Evolutionary conservation across 225 moss, liverwort and hornwort species (phyloP), one percentile per base, ranked within the genome.

Genomic region (Antitrichia curtipendula): DNA sequence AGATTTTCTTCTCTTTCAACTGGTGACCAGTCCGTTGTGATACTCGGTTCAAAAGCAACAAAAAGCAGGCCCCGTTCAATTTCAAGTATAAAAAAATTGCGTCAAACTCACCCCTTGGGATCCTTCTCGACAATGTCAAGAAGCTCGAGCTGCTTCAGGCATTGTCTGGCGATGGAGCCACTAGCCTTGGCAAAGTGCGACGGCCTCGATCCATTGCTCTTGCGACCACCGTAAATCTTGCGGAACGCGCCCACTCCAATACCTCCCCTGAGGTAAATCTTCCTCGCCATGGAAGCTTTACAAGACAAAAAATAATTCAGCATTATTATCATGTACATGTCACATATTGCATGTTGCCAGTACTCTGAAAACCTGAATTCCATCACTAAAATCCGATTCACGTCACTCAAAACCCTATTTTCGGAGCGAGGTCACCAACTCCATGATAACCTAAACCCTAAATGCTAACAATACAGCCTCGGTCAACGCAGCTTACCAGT

Each of bases 171-270:
- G 86, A 97, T 95, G 52, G 96, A 96, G 58, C 96, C 96, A 85
- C 95, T 95, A 85, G 96, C 96, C 94, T 96, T 95, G 31, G 96
- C 97, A 85, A 97, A 97, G 88, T 97, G 97, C 31, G 97, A 97
- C 36, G 97, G 97, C 75, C 96, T 92, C 14, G 91, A 91, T 29
- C 96, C 95, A 71, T 97, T 97, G 89, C 96, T 95, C 91, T 97
- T 95, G 86, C 97, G 91, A 36, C 97, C 97, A 90, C 96, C 97
- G n/a, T 97, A 96, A 65, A 97, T 95, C 90, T 97, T 97, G 58
- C 92, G 94, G 91, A 97, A 97, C 52, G 97, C 96, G 80, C 97
- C 96, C 60, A 97, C 95, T 91, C 97, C 97, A 91, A 96, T 96
- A 45, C 96, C 96, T 81, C 94, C 94, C 78, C 96, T 92, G 43